Conservation (phyloP, 1,139 yeast species). For the Candida sp. region DNA sequence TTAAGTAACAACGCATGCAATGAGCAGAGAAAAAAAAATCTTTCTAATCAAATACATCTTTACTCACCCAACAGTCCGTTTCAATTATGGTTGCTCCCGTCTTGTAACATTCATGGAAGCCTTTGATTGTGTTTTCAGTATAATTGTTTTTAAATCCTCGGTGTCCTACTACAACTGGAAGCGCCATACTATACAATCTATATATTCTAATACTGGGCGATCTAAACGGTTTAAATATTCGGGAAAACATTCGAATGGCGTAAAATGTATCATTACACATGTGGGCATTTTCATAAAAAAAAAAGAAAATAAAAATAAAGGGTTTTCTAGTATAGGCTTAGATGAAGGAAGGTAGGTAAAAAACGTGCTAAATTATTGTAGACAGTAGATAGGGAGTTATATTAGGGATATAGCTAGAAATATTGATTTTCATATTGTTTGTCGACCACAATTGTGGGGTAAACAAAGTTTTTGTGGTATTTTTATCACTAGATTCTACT, state of each 20-base stretch:
- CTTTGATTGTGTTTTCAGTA: constrained; percentile 78
- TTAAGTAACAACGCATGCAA: too few relatives aligned
- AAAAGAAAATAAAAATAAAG: too few relatives aligned
- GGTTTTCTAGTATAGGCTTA: too few relatives aligned
- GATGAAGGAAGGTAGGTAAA: too few relatives aligned
- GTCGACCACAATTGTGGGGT: too few relatives aligned
- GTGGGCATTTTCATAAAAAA: neutral
- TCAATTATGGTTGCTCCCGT: constrained; percentile 75
- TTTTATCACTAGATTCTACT: too few relatives aligned
- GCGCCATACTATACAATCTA: constrained; percentile 4
- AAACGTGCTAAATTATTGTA: too few relatives aligned
- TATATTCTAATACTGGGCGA: neutral
- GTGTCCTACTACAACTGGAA: constrained; percentile 41
- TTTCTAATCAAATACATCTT: constrained; percentile 37
- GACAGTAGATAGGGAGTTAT: too few relatives aligned
- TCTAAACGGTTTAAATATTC: neutral
- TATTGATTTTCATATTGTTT: too few relatives aligned
- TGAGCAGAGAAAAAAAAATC: too few relatives aligned
- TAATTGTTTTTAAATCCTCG: constrained; percentile 56
- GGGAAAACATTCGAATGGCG: neutral
- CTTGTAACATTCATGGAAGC: constrained; percentile 68
- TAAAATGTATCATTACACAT: neutral
- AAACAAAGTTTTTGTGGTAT: too few relatives aligned
- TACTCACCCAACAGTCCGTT: constrained; percentile 78
- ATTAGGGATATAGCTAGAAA: too few relatives aligned